These are phyloP conservation scores for Exophiala xenobiotica DNA, from an alignment of 2,329 filamentous ascomycete species.

Conservation along the genomic window DNA sequence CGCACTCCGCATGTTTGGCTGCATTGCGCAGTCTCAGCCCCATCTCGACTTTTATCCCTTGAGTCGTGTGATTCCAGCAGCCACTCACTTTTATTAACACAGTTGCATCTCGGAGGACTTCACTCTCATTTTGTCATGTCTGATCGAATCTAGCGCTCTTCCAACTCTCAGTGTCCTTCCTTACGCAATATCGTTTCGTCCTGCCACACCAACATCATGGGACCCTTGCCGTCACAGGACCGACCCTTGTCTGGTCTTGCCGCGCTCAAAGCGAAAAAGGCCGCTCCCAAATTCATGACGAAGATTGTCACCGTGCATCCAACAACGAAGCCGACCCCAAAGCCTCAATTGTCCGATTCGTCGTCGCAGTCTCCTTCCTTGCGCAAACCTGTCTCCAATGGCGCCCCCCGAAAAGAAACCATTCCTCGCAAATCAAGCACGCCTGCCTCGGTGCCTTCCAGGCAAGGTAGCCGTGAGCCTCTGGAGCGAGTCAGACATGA, in stretches of 20 bases:
- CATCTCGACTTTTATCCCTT: constrained; percentile 1
- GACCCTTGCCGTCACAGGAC: constrained; percentile 18
- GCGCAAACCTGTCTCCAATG: constrained; percentile 14
- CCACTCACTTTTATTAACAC: background rate
- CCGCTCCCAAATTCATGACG: constrained; percentile 24
- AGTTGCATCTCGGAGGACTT: background rate
- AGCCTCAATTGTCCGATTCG: constrained; percentile 5
- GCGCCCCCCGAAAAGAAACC: constrained; percentile 9
- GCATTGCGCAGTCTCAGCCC: constrained; percentile 1
- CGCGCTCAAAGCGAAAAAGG: constrained; percentile 25
- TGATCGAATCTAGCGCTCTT: background rate
- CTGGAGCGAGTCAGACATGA: constrained; percentile 25
- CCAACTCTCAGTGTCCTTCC: background rate
- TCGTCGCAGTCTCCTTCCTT: background rate
- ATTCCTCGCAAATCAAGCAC: constrained; percentile 25
- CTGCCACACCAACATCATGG: constrained; percentile 7
- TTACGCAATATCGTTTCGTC: background rate
- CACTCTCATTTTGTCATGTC: background rate
- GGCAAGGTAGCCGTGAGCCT: constrained; percentile 28
- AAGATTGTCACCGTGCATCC: constrained; percentile 20
- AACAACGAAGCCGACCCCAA: constrained; percentile 9
- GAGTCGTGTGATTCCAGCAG: constrained; percentile 6
- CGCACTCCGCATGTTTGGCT: background rate
- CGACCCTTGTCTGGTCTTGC: constrained; percentile 22
- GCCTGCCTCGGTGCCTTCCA: constrained; percentile 22